Base-by-base conservation (phyloP, 2,329 filamentous ascomycete species). In the Triangularia setosa region DNA sequence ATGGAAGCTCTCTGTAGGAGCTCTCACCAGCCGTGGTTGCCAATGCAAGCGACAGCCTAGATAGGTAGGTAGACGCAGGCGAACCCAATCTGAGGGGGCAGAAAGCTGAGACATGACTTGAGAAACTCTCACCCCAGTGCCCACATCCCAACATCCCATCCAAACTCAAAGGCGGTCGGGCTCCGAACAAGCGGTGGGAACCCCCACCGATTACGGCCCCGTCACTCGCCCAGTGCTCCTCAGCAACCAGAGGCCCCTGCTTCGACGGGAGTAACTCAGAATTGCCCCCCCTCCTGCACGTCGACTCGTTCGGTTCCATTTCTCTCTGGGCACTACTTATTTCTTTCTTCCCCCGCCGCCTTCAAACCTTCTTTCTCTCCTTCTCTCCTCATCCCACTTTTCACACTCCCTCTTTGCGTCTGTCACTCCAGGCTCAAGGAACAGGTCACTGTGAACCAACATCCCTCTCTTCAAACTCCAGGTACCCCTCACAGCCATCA, bases 121-220 rank as follows among this genome's bases (percentile, higher is more conserved):
- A 33, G 30, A 33, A 33, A 33, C 30, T 33, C 30, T 33, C 11
- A 12, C 6, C 30, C 30, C 30, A 3, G 33, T 40, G 11, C 14
- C 30, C 30, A 35, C 33, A 40, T 4, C 14, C 33, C n/a, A n/a
- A n/a, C 8, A 54, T 44, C 54, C 44, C 48, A 27, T 63, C 61
- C 54, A 52, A 59, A 27, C 60, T 58, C 54, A 52, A 59, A 59
- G 33, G 54, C 44, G 64, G 64, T 69, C 65, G 65, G 67, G 62
- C 67, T 67, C 67, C 64, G 67, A 67, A 65, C 58, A 59, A 65
- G 59, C 48, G 58, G 62, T 67, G 61, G 58, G 58, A 30, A 52
- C 65, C 64, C 65, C 67, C 63, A 67, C 67, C 68, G 67, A 69
- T 69, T 54, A 23, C 68, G 68, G 68, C 62, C 64, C 35, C 63